Evolutionary conservation across 768 basidiomycete species (phyloP).

Genomic region (Tricholomella constricta): DNA sequence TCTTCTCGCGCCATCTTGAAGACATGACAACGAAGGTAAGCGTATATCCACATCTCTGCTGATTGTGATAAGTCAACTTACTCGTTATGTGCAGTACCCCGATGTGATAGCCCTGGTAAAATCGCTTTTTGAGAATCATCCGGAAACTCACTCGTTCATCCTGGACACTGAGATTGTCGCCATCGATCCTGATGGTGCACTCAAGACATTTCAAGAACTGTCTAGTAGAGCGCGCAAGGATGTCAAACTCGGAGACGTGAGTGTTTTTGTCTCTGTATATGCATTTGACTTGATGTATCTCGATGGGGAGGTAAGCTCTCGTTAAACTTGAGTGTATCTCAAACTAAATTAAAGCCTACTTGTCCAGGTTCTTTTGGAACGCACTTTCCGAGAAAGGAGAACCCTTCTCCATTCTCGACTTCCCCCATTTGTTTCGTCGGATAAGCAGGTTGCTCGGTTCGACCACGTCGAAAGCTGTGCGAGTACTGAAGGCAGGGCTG

Average conservation of each 20-base stretch:
- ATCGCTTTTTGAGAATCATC: constrained; percentile 44
- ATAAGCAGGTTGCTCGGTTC: constrained; percentile 57
- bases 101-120: constrained; percentile 68
- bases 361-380: constrained; percentile 62
- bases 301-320: constrained; percentile 65
- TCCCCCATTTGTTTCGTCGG: constrained; percentile 47
- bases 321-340: constrained; percentile 4
- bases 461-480: constrained; percentile 74
- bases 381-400: constrained; percentile 73
- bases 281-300: constrained; percentile 90
- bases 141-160: constrained; percentile 62
- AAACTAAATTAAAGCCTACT: constrained; percentile 3
- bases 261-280: constrained; percentile 79
- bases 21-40: constrained; percentile 87
- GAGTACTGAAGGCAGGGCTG: constrained; percentile 60
- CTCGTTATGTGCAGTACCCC: constrained; percentile 60
- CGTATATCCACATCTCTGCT: background rate
- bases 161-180: constrained; percentile 90
- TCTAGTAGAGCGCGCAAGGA: constrained; percentile 85
- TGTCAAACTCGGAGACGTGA: constrained; percentile 73
- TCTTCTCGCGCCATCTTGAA: constrained; percentile 90
- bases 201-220: constrained; percentile 85
- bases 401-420: constrained; percentile 64
- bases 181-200: constrained; percentile 61
- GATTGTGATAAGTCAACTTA: background rate